These are phyloP conservation scores for Backusella sp. DNA, from an alignment of 192 early-diverging fungal species.

Conservation along the genomic window DNA sequence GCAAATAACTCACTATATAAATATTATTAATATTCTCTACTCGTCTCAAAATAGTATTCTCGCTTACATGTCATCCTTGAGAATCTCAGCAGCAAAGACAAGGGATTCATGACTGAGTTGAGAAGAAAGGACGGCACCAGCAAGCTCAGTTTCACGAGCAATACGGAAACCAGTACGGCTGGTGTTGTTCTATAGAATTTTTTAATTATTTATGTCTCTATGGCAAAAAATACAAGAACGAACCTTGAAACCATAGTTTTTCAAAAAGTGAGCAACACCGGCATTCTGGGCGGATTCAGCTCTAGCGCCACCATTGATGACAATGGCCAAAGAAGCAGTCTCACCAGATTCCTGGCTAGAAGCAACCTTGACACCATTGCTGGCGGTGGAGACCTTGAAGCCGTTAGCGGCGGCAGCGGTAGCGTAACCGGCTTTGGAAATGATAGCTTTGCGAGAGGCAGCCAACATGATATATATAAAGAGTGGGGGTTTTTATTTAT, in stretches of 20 bases:
- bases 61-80: conserved; percentile 84
- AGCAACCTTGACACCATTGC: conserved; percentile 64
- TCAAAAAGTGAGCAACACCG: conserved; percentile 88
- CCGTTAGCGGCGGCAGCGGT: conserved; percentile 39
- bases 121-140: conserved; percentile 82
- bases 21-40: not conserved
- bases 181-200: conserved; percentile 63
- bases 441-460: conserved; percentile 52
- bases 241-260: conserved; percentile 88
- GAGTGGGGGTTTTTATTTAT: conserved; percentile 10
- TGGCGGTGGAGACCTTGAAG: conserved; percentile 45
- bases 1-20: conserved; percentile 67
- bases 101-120: conserved; percentile 82
- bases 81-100: conserved; percentile 85
- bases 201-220: not conserved
- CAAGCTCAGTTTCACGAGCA: conserved; percentile 87
- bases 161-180: conserved; percentile 83
- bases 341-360: conserved; percentile 68
- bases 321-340: conserved; percentile 76
- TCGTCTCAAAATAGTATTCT: not conserved
- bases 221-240: not conserved
- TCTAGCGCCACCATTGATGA: conserved; percentile 86
- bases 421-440: conserved; percentile 51
- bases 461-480: conserved; percentile 34
- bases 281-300: conserved; percentile 72